These are phyloP conservation scores for Penicillium argentinense DNA, from an alignment of 495 filamentous ascomycete genomes.

Conservation along the genomic window DNA sequence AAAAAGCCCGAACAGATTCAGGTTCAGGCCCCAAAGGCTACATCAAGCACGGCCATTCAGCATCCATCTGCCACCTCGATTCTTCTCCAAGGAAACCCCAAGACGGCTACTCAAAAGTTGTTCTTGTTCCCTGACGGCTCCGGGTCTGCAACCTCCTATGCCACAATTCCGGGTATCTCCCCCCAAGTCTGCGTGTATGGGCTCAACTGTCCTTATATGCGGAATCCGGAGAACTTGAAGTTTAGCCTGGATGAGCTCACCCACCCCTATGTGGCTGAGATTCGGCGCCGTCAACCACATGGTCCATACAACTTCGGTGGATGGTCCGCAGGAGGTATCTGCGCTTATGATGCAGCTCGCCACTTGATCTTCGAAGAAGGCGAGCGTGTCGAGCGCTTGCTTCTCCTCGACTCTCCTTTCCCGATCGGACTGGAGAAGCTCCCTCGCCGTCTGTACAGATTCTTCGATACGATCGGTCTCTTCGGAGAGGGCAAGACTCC, in stretches of 20 bases:
- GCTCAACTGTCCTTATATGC: slow-evolving; percentile 68
- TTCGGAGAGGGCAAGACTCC: slow-evolving; percentile 69
- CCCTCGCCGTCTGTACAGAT: slow-evolving; percentile 71
- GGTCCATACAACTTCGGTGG: slow-evolving; percentile 69
- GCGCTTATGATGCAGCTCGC: slow-evolving; percentile 79
- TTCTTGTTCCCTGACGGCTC: slow-evolving; percentile 54
- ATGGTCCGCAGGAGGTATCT: slow-evolving; percentile 87
- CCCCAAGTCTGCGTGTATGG: slow-evolving; percentile 58
- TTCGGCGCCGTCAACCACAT: slow-evolving; percentile 70
- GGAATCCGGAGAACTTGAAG: slow-evolving; percentile 54
- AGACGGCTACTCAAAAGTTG: slow-evolving; percentile 40
- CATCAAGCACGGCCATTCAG: slow-evolving; percentile 17
- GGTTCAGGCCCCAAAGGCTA: slow-evolving; percentile 12
- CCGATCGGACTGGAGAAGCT: slow-evolving; percentile 76
- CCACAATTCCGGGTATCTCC: slow-evolving; percentile 54
- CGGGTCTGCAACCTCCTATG: slow-evolving; percentile 60
- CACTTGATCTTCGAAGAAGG: slow-evolving; percentile 66
- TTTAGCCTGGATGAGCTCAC: slow-evolving; percentile 58
- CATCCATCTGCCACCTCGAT: slow-evolving; percentile 51
- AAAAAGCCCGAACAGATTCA: slow-evolving; percentile 20
- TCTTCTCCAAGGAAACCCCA: slow-evolving; percentile 49
- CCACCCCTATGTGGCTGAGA: slow-evolving; percentile 60
- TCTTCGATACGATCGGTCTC: slow-evolving; percentile 77
- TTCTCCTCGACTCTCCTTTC: slow-evolving; percentile 83
- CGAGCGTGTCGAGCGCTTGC: slow-evolving; percentile 68